A percentile compares a stretch with the other conserved stretches of the same genome.
Evolutionary conservation across 148 eudicot species (phyloP).

Genomic region (Bassia scoparia): DNA sequence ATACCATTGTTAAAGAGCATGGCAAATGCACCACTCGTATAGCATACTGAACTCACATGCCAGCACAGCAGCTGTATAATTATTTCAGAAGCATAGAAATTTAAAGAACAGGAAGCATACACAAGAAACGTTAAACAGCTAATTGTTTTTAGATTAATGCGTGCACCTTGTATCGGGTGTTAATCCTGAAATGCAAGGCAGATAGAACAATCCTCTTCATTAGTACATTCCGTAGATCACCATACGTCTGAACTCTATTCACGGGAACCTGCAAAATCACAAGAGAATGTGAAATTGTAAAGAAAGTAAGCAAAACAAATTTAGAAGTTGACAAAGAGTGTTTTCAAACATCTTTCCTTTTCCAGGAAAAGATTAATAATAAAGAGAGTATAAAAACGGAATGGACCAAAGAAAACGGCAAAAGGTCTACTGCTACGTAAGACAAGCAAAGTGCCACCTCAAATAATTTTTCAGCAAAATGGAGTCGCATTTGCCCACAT

Average conservation of each 20-base stretch:
- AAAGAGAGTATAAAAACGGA: too few species aligned
- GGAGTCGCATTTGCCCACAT: background rate
- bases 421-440: background rate
- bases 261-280: constrained; percentile 76
- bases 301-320: background rate
- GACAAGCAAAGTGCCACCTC: background rate
- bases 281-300: background rate
- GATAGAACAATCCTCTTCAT: constrained; percentile 99
- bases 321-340: background rate
- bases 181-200: constrained; percentile 96
- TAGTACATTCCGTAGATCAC: constrained; percentile 79
- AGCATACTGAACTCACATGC: background rate
- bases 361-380: background rate
- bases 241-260: constrained; percentile 74
- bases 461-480: background rate
- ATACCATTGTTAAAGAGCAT: background rate
- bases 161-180: constrained; percentile 94
- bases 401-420: background rate
- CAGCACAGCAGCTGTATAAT: background rate
- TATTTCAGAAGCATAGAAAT: background rate
- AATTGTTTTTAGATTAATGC: constrained; percentile 7
- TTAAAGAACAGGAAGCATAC: background rate
- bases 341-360: background rate
- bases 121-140: background rate
- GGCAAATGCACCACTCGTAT: background rate